A percentile compares a stretch with the other conserved stretches of the same genome.
These are phyloP conservation scores for Crithidia thermophila DNA, from an alignment of 208 protist genomes.

Conservation along the genomic window DNA sequence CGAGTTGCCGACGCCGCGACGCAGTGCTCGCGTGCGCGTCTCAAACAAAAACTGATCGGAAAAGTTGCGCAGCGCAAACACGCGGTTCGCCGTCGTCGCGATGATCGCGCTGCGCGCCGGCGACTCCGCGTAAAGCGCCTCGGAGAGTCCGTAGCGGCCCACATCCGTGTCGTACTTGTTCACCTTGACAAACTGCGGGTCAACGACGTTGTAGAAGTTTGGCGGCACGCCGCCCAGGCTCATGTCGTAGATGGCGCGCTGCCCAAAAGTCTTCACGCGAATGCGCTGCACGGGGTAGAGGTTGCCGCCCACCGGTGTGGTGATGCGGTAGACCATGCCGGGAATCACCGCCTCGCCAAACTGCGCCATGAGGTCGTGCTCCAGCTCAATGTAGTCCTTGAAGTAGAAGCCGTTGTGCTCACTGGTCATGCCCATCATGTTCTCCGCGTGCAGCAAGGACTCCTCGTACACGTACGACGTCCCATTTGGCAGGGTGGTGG, in stretches of 20 bases:
- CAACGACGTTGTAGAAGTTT: conserved; percentile 55
- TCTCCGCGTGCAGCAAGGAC: conserved; percentile 2
- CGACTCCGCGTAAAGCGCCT: conserved; percentile 35
- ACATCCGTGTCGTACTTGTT: conserved; percentile 17
- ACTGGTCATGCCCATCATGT: conserved; percentile 1
- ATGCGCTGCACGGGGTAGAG: conserved; percentile 6
- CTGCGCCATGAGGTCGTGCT: background rate
- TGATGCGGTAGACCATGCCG: conserved; percentile 20
- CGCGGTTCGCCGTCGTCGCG: conserved; percentile 32
- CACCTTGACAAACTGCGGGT: conserved; percentile 40
- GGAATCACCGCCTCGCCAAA: conserved; percentile 1
- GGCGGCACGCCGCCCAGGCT: conserved; percentile 40
- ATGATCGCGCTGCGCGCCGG: conserved; percentile 27
- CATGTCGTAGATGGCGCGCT: conserved; percentile 7
- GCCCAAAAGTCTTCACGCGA: conserved; percentile 32
- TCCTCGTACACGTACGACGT: conserved; percentile 12
- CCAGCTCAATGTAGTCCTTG: conserved; percentile 15
- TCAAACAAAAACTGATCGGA: conserved; percentile 11
- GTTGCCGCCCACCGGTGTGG: background rate
- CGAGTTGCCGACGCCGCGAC: conserved; percentile 11
- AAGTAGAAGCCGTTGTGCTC: conserved; percentile 1
- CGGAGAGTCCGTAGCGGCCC: conserved; percentile 35
- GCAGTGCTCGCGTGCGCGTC: background rate
- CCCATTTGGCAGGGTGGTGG: background rate
- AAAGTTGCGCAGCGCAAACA: conserved; percentile 20